Evolutionary conservation across 805 yeast genomes (phyloP), one percentile per base, ranked within the genome.

Genomic region (Candida dajiaensis): DNA sequence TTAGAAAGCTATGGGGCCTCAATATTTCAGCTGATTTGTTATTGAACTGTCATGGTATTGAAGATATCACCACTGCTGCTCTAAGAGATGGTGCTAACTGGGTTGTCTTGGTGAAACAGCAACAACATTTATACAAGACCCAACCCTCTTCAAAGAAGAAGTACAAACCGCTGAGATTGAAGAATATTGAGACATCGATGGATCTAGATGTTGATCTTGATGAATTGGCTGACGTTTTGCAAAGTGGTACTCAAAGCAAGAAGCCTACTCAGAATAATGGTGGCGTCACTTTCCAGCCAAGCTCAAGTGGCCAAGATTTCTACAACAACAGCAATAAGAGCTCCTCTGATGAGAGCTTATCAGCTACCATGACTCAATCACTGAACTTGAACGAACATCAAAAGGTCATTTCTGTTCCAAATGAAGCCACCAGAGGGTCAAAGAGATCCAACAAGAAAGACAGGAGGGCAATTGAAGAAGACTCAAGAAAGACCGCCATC

Each of bases 371-470:
- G 53, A 19, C 50, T 4, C 50, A 55, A 31, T 54, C 65, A 2
- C 45, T 66, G n/a, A 65, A 62, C 2, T 57, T 70, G 23, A 54
- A 52, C 35, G 59, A 52, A 3, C 56, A 71, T 37, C 89, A 83
- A 53, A 81, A 78, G 44, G 83, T 84, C 10, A 67, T 76, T 0
- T 76, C 82, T 43, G 83, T 92, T 3, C 78, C 88, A 2, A 88
- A 88, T 56, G 88, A 86, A 55, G 90, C 94, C 2, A 87, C 88
- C 4, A 77, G 85, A 62, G 85, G 94, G 19, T 80, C 80, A 42
- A 79, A 85, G 43, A 86, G 85, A 61, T 78, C 80, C 49, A 86
- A 83, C 59, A 83, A 83, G 58, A 80, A 78, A 59, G 95, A 87
- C 50, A 81, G 77, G 55, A 86, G 85, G 88, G 80, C 80, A 16